These are phyloP conservation scores for Chlamydomonas sphaeroides DNA, from an alignment of 139 green algal genomes.

Conservation along the genomic window DNA sequence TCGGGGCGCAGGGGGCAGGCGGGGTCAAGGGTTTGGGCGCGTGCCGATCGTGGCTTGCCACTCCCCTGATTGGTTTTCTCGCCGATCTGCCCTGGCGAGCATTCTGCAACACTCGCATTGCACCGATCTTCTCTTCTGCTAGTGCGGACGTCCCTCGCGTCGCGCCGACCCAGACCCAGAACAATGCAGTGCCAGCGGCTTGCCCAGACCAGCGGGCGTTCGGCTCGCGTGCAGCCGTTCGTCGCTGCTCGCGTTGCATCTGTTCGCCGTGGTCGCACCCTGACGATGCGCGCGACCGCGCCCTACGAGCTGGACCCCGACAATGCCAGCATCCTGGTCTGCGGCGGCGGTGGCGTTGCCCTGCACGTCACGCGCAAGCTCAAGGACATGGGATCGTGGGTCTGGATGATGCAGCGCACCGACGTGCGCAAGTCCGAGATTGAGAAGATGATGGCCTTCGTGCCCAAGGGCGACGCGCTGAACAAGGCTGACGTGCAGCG, in stretches of 20 bases:
- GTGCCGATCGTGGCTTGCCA: too few species aligned
- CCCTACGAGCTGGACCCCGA: constrained; percentile 81
- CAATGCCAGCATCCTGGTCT: constrained; percentile 92
- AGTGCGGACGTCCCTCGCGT: too few species aligned
- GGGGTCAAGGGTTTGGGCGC: too few species aligned
- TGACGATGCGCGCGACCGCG: constrained; percentile 4
- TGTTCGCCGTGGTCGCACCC: neutral
- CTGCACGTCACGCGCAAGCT: constrained; percentile 86
- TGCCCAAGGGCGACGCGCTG: constrained; percentile 89
- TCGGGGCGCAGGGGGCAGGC: too few species aligned
- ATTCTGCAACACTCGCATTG: too few species aligned
- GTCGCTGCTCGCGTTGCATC: neutral
- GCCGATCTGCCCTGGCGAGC: too few species aligned
- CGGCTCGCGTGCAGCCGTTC: constrained; percentile 29
- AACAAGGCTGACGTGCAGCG: constrained; percentile 77
- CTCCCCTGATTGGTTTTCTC: too few species aligned
- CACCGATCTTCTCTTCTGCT: too few species aligned
- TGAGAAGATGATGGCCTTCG: constrained; percentile 94
- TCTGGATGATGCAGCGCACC: constrained; percentile 91
- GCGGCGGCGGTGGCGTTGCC: constrained; percentile 88
- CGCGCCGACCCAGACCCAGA: too few species aligned
- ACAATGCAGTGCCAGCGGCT: too few species aligned
- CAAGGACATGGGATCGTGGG: constrained; percentile 96
- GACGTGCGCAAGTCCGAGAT: constrained; percentile 83
- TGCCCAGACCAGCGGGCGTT: too few species aligned